A percentile compares a stretch with the other conserved stretches of the same genome.
phyloP scores from a whole-genome alignment of 116 monocot genomes.

The Dioscorea cayenensis region DNA sequence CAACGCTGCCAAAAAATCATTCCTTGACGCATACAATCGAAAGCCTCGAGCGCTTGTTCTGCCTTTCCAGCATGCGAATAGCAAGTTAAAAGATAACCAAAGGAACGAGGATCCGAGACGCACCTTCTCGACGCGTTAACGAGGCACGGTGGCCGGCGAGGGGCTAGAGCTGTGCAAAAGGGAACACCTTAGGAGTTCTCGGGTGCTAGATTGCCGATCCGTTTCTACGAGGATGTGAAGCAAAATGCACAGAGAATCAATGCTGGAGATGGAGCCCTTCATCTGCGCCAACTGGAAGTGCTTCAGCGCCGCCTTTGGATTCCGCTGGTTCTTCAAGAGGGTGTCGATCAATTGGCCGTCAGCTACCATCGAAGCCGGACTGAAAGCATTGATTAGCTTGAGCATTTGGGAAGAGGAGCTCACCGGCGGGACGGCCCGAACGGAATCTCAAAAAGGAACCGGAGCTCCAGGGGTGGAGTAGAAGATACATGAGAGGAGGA shows the following conservation, averaged over 20 bases:
- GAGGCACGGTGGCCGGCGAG: constrained; percentile 16
- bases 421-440: background rate
- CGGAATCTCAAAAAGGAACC: background rate
- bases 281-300: constrained; percentile 15
- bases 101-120: constrained; percentile 15
- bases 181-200: constrained; percentile 19
- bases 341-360: constrained; percentile 4
- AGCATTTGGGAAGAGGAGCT: background rate
- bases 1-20: constrained; percentile 29
- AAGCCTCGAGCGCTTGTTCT: constrained; percentile 30
- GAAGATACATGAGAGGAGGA: background rate
- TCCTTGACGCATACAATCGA: constrained; percentile 32
- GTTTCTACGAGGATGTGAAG: constrained; percentile 43
- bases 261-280: background rate
- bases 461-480: background rate
- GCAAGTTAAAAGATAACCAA: constrained; percentile 26
- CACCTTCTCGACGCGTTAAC: constrained; percentile 22
- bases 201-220: constrained; percentile 10
- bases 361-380: background rate
- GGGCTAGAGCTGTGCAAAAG: constrained; percentile 7
- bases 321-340: constrained; percentile 17
- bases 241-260: constrained; percentile 32
- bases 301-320: constrained; percentile 16
- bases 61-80: constrained; percentile 15
- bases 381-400: background rate